Conservation (phyloP, 1,284 basidiomycete species). For the Trametes versicolor region DNA sequence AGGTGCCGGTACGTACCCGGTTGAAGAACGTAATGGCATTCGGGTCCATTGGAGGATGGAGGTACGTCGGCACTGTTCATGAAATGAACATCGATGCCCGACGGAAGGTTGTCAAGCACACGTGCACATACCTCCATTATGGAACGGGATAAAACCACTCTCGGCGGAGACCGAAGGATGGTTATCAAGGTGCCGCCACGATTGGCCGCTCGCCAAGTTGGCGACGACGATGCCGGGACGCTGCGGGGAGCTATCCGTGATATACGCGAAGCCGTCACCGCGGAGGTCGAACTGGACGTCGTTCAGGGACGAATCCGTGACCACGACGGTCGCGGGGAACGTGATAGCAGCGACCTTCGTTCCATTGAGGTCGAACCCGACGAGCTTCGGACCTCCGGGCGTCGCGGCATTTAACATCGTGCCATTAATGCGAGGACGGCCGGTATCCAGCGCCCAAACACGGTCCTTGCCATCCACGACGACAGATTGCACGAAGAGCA, state of each 20-base stretch:
- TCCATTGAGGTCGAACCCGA: slow-evolving; percentile 42
- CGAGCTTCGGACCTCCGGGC: slow-evolving; percentile 43
- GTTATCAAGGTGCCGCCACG: slow-evolving; percentile 44
- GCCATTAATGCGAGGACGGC: slow-evolving; percentile 38
- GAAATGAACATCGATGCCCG: neutral
- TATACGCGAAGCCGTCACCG: slow-evolving; percentile 43
- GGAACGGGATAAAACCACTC: slow-evolving; percentile 38
- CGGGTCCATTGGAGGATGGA: slow-evolving; percentile 27
- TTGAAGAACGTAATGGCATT: slow-evolving; percentile 30
- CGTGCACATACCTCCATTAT: slow-evolving; percentile 35
- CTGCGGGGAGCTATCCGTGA: slow-evolving; percentile 41
- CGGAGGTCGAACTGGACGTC: slow-evolving; percentile 45
- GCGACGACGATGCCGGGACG: slow-evolving; percentile 42
- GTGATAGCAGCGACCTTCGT: slow-evolving; percentile 39
- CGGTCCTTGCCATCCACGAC: slow-evolving; percentile 43
- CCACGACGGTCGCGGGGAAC: slow-evolving; percentile 41
- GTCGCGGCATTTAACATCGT: slow-evolving; percentile 37
- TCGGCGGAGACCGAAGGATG: slow-evolving; percentile 33
- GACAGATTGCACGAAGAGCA: slow-evolving; percentile 42
- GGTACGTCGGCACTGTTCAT: slow-evolving; percentile 20
- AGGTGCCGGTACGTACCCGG: slow-evolving; percentile 10
- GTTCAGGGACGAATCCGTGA: slow-evolving; percentile 43
- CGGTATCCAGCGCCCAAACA: slow-evolving; percentile 44
- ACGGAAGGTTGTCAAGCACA: neutral
- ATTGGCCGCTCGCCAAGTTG: slow-evolving; percentile 41